Percentiles rank a stretch among this genome's conserved stretches.
These are phyloP conservation scores for Bombardia bombarda DNA, from an alignment of 495 filamentous ascomycete genomes.

Conservation along the genomic window DNA sequence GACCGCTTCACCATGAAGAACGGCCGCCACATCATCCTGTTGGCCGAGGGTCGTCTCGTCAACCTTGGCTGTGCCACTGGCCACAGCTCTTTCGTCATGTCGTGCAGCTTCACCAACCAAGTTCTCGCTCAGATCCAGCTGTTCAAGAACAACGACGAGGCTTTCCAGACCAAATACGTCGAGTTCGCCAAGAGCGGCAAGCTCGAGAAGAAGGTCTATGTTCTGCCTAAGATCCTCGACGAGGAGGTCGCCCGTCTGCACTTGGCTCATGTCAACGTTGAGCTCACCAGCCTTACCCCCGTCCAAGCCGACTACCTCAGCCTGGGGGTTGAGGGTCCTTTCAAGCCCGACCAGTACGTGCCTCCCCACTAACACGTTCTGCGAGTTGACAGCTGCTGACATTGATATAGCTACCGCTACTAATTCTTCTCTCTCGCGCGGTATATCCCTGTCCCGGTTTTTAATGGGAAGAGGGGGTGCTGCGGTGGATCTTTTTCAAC, in stretches of 20 bases:
- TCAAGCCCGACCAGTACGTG: slow-evolving; percentile 77
- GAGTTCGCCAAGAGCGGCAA: slow-evolving; percentile 88
- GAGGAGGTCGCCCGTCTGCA: slow-evolving; percentile 96
- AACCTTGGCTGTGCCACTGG: slow-evolving; percentile 98
- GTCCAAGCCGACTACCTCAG: slow-evolving; percentile 93
- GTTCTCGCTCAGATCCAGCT: slow-evolving; percentile 98
- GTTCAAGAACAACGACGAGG: slow-evolving; percentile 83
- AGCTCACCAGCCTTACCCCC: slow-evolving; percentile 74
- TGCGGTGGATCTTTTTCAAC: slow-evolving; percentile 21
- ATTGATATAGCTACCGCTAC: slow-evolving; percentile 45
- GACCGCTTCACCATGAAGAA: slow-evolving; percentile 92
- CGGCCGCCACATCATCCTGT: slow-evolving; percentile 95
- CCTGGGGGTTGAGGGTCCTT: slow-evolving; percentile 76
- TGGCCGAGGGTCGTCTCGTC: slow-evolving; percentile 96
- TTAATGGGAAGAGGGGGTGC: slow-evolving; percentile 2
- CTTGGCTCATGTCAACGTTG: slow-evolving; percentile 87
- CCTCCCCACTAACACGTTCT: not conserved
- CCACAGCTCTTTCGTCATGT: slow-evolving; percentile 99
- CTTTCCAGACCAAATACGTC: slow-evolving; percentile 84
- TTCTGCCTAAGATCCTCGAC: slow-evolving; percentile 95
- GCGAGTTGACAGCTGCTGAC: slow-evolving; percentile 26
- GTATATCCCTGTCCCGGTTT: slow-evolving; percentile 5
- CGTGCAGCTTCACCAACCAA: slow-evolving; percentile 99
- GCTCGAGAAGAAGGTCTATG: slow-evolving; percentile 88
- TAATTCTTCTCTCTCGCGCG: slow-evolving; percentile 25